phyloP scores from a whole-genome alignment of 176 grass and related monocot species.

The Carex myosuroides region DNA sequence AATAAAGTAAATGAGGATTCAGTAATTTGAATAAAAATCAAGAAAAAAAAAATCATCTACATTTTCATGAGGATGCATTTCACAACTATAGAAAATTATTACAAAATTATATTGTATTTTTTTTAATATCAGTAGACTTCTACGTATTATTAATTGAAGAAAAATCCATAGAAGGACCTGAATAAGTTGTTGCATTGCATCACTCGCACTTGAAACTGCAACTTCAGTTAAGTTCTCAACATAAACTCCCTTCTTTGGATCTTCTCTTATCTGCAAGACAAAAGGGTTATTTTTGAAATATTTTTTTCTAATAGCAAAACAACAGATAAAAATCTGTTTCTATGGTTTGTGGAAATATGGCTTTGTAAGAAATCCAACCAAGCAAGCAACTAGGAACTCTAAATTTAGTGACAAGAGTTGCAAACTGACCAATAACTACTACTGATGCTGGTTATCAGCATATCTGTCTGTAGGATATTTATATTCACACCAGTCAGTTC shows the following conservation, averaged over 20 bases:
- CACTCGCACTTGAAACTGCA: conserved; percentile 79
- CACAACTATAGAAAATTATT: neutral
- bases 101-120: neutral
- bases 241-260: conserved; percentile 86
- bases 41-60: neutral
- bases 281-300: neutral
- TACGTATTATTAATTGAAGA: neutral
- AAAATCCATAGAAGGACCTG: conserved; percentile 20
- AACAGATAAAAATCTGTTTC: neutral
- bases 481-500: neutral
- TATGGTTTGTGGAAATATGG: neutral
- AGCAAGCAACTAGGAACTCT: neutral
- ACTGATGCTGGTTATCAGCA: neutral
- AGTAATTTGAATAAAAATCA: neutral
- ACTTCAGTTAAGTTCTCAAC: conserved; percentile 84
- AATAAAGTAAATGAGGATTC: neutral
- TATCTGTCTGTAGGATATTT: neutral
- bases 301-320: conserved; percentile 9
- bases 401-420: neutral
- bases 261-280: conserved; percentile 80
- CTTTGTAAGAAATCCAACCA: conserved; percentile 5
- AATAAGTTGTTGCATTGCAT: conserved; percentile 87
- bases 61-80: neutral
- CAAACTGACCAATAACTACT: neutral
- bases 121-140: neutral